Evolutionary conservation across 1,139 yeast species (phyloP).

Genomic region (Blastobotrys raffinosifermentans): DNA sequence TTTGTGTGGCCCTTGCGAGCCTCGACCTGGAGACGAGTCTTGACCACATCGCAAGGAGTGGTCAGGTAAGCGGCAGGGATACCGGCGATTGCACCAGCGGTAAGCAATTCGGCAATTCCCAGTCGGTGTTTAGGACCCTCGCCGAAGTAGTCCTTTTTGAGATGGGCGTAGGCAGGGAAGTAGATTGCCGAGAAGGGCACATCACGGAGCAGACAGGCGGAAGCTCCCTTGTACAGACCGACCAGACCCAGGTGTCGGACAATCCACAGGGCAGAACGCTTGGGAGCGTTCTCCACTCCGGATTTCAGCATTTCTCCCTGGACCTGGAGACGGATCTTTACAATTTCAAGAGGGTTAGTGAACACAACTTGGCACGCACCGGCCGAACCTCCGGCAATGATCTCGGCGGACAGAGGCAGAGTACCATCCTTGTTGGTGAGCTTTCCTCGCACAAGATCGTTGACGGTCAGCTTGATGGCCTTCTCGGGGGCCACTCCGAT

Average conservation of each 20-base stretch:
- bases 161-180: slow-evolving; percentile 94
- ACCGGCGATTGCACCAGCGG: slow-evolving; percentile 94
- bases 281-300: slow-evolving; percentile 33
- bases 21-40: slow-evolving; percentile 90
- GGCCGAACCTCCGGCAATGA: slow-evolving; percentile 86
- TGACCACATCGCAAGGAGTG: slow-evolving; percentile 94
- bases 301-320: slow-evolving; percentile 67
- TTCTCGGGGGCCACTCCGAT: slow-evolving; percentile 98
- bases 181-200: slow-evolving; percentile 96
- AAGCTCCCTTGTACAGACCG: slow-evolving; percentile 88
- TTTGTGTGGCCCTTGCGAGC: slow-evolving; percentile 69
- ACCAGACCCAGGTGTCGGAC: slow-evolving; percentile 71
- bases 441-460: slow-evolving; percentile 75
- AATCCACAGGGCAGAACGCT: slow-evolving; percentile 61
- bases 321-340: slow-evolving; percentile 90
- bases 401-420: slow-evolving; percentile 66
- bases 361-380: slow-evolving; percentile 96
- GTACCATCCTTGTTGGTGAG: slow-evolving; percentile 53
- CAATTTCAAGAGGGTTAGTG: slow-evolving; percentile 94
- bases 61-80: slow-evolving; percentile 97
- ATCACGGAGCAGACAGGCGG: slow-evolving; percentile 89
- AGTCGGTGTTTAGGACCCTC: slow-evolving; percentile 70
- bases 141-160: slow-evolving; percentile 74
- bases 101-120: slow-evolving; percentile 74
- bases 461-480: slow-evolving; percentile 92